Conservation (phyloP, 2,329 filamentous ascomycete genomes). For the Sporothrix euskadiensis region DNA sequence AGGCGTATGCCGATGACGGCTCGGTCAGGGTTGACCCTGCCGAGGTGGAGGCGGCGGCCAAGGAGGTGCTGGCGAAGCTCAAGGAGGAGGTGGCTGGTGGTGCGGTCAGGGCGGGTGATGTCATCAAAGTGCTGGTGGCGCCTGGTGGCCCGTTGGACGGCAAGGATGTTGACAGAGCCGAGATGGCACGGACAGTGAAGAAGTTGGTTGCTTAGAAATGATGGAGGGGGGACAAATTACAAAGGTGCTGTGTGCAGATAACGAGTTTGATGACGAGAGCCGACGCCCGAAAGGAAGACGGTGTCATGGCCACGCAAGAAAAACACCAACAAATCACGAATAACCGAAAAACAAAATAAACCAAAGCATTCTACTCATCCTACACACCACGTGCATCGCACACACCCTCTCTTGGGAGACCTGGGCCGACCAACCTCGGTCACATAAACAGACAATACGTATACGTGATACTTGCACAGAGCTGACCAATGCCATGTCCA, state of each 20-base stretch:
- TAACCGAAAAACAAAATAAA: background rate
- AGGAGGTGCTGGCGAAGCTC: slow-evolving; percentile 52
- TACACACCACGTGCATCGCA: background rate
- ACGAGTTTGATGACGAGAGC: slow-evolving; percentile 11
- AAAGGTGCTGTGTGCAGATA: background rate
- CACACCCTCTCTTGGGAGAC: background rate
- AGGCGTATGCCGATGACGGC: slow-evolving; percentile 63
- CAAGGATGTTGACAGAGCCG: slow-evolving; percentile 63
- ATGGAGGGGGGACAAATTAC: background rate
- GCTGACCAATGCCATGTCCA: background rate
- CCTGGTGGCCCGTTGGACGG: slow-evolving; percentile 58
- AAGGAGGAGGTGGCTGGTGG: slow-evolving; percentile 42
- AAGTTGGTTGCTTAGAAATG: slow-evolving; percentile 38
- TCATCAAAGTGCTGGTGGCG: slow-evolving; percentile 62
- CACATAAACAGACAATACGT: background rate
- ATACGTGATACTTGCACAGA: background rate
- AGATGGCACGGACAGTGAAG: slow-evolving; percentile 63
- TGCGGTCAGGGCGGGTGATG: slow-evolving; percentile 53
- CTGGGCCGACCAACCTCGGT: background rate
- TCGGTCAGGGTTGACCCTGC: slow-evolving; percentile 60
- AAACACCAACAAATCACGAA: background rate
- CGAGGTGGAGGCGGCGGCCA: slow-evolving; percentile 58
- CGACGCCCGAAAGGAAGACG: background rate
- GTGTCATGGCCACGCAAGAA: background rate
- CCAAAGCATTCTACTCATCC: slow-evolving; percentile 16